A percentile compares a stretch with the other conserved stretches of the same genome.
Evolutionary conservation across 2,329 filamentous ascomycete species (phyloP).

Genomic region (Plectosphaerella sp.): DNA sequence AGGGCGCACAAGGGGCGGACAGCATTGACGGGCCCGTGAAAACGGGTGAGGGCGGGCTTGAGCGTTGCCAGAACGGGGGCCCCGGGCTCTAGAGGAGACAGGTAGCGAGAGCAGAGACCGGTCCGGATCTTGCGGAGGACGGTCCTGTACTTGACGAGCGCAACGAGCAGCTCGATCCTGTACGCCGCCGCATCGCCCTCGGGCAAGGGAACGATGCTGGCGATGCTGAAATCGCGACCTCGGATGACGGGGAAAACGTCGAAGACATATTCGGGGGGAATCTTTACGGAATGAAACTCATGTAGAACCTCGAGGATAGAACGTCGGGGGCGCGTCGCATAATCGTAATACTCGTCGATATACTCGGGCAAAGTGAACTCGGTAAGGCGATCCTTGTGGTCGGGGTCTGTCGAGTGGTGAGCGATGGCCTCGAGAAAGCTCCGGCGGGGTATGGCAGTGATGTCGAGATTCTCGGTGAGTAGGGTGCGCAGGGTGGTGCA

Average conservation of each 20-base stretch:
- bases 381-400: constrained; percentile 74
- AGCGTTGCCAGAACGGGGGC: constrained; percentile 58
- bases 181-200: constrained; percentile 15
- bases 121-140: constrained; percentile 79
- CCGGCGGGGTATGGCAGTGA: constrained; percentile 82
- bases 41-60: constrained; percentile 40
- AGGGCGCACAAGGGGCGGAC: constrained; percentile 66
- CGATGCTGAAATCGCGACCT: constrained; percentile 92
- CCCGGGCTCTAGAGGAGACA: constrained; percentile 58
- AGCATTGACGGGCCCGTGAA: constrained; percentile 31
- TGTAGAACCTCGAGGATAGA: constrained; percentile 90
- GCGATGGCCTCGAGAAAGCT: constrained; percentile 78
- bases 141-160: constrained; percentile 88
- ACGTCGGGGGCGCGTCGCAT: constrained; percentile 83
- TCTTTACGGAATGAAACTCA: constrained; percentile 79
- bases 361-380: constrained; percentile 79
- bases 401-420: constrained; percentile 66
- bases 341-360: constrained; percentile 92
- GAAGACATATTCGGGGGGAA: constrained; percentile 70
- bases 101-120: constrained; percentile 86
- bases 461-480: constrained; percentile 78
- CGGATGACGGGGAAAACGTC: constrained; percentile 76
- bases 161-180: constrained; percentile 70
- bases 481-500: constrained; percentile 66
- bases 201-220: constrained; percentile 57